Evolutionary conservation across 2,329 filamentous ascomycete species (phyloP).

Genomic region (Dactylellina sp.): DNA sequence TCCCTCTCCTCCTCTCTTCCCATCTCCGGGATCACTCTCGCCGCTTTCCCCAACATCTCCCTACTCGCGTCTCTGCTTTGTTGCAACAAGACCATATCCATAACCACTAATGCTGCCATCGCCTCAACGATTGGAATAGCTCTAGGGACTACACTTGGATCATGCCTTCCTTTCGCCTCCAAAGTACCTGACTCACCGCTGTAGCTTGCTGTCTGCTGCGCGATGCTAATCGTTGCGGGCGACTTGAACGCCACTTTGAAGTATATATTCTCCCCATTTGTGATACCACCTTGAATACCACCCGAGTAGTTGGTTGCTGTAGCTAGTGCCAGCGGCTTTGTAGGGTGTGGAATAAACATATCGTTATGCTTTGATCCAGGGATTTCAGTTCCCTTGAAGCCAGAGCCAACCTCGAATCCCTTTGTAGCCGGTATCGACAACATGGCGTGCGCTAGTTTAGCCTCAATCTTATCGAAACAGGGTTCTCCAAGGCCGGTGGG

Average conservation of each 20-base stretch:
- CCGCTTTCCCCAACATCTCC: slow-evolving; percentile 45
- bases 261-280: slow-evolving; percentile 92
- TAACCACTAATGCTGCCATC: slow-evolving; percentile 88
- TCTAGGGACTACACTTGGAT: slow-evolving; percentile 89
- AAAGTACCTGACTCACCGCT: slow-evolving; percentile 80
- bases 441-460: slow-evolving; percentile 91
- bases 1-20: slow-evolving; percentile 34
- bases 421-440: slow-evolving; percentile 94
- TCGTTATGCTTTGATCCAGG: slow-evolving; percentile 94
- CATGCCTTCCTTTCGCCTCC: slow-evolving; percentile 92
- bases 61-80: slow-evolving; percentile 66
- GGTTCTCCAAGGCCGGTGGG: slow-evolving; percentile 91
- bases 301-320: slow-evolving; percentile 96
- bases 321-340: slow-evolving; percentile 70
- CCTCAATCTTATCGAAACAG: slow-evolving; percentile 95
- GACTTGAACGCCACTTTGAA: slow-evolving; percentile 97
- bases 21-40: slow-evolving; percentile 39
- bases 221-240: slow-evolving; percentile 89
- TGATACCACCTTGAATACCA: slow-evolving; percentile 94
- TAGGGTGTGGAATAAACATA: slow-evolving; percentile 75
- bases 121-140: slow-evolving; percentile 90
- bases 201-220: slow-evolving; percentile 85
- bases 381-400: slow-evolving; percentile 86
- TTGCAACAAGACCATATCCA: slow-evolving; percentile 88
- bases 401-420: slow-evolving; percentile 94